A percentile compares a stretch with the other conserved stretches of the same genome.
Evolutionary conservation across 1,284 basidiomycete species (phyloP).

Genomic region (Hypsizygus ulmarius): DNA sequence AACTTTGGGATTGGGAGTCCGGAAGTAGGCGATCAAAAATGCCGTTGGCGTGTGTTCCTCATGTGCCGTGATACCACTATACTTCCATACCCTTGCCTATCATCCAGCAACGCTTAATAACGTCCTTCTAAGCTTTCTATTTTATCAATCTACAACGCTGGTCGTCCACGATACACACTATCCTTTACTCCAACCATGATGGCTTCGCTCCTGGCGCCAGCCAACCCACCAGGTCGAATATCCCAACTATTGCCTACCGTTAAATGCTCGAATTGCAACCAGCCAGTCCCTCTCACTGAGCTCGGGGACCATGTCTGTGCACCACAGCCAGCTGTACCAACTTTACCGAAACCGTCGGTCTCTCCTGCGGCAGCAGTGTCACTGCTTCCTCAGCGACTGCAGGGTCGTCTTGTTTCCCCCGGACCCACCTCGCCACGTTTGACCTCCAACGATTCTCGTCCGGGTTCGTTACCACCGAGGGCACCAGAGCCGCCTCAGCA

Average conservation of each 20-base stretch:
- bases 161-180: constrained; percentile 19
- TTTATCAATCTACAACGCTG: constrained; percentile 18
- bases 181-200: constrained; percentile 32
- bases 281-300: constrained; percentile 63
- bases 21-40: background rate
- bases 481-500: constrained; percentile 19
- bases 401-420: constrained; percentile 31
- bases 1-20: no score
- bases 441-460: constrained; percentile 14
- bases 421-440: constrained; percentile 16
- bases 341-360: constrained; percentile 35
- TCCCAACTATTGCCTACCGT: constrained; percentile 80
- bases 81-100: constrained; percentile 1
- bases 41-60: background rate
- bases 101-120: background rate
- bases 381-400: constrained; percentile 37
- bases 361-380: constrained; percentile 32
- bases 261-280: constrained; percentile 77
- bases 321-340: constrained; percentile 43
- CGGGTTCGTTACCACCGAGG: constrained; percentile 13
- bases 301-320: constrained; percentile 75
- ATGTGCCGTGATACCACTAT: background rate
- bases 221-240: constrained; percentile 40
- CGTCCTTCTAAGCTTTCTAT: background rate
- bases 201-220: constrained; percentile 39